Base-by-base conservation (phyloP, 352 stramenopile species). In the Phytophthora cactorum region DNA sequence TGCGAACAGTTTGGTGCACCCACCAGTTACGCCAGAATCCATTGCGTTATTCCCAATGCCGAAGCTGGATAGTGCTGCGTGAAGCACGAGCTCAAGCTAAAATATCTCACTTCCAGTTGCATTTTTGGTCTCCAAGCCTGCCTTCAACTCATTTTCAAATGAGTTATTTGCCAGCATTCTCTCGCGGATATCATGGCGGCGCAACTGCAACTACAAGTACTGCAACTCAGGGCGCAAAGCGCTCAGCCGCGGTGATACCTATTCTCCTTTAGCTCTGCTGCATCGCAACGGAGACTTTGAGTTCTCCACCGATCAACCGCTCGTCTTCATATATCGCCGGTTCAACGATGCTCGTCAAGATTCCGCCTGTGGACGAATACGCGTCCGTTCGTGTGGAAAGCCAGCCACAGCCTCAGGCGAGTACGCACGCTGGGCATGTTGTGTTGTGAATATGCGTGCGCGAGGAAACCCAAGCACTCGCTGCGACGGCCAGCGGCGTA, bases 351-450 rank as follows among this genome's bases (percentile, higher is more conserved):
- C 28, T 58, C 41, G 52, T 61, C 36, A 29, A 56, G 34, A 68
- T 70, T 61, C 59, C 47, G 44, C 22, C 51, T 56, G 65, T 68
- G 38, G 52, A 67, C 55, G 49, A 62, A 63, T 68, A 47, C 38
- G 53, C 36, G 67, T 76, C 57, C 39, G 39, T 25, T 70, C 41
- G 63, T 46, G 55, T 70, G 55, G 64, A 73, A 70, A 65, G 69
- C 38, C 63, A 47, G 50, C 50, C 22, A 22, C 22, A 22, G 50
- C 5, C 17, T 45, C 43, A 52, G 49, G 32, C 54, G 50, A 63
- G 63, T 52, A 76, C 68, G 63, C 54, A 69, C 22, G 63, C 56
- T 68, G 62, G 52, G 51, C 63, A 65, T 68, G 55, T 70, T 46
- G 58, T 29, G 61, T 70, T 52, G 63, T 54, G 52, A 60, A 62